Evolutionary conservation across 176 grass and related monocot species (phyloP), one percentile per base, ranked within the genome.

Genomic region (Olyra latifolia): DNA sequence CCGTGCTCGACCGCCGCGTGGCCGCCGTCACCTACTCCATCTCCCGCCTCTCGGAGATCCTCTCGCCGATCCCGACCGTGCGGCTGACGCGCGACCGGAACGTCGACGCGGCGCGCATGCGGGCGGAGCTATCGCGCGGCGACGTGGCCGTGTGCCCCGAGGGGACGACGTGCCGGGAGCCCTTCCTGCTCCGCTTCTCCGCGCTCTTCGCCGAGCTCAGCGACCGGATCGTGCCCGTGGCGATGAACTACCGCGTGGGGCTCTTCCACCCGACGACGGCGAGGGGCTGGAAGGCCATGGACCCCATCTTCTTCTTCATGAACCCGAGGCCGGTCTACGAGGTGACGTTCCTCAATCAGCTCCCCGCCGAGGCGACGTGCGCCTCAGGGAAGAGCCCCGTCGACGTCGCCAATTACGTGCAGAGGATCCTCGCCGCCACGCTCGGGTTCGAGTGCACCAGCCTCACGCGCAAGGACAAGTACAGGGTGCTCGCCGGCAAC

Each of bases 251-350:
- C 82, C 80, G 82, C 6, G 96, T 99, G 41, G 89, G 89, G 27
- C 84, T 99, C 7, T 99, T 99, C 88, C 90, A 99, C 78, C 92
- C 96, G 15, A 95, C 96, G 28, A 99, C 96, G 66, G 96, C 96
- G 48, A 75, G 92, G 24, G 93, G 93, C 24, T 99, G 88, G 78
- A 99, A 99, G 82, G 92, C 92, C 82, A 99, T 99, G 96, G 96
- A 99, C 55, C 96, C 96, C 5, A 93, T 99, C 68, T 99, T 95
- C 88, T 95, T 99, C 92, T 99, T 99, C 90, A 99, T 99, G 96
- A 94, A 99, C 74, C 92, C 92, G 8, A 66, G 91, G 35, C 96
- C 96, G 0, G 84, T 95, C 7, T 99, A 99, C 60, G 90, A 99
- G 90, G 88, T 99, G 19, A 99, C 88, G 8, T 99, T 99, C 66